Conservation (phyloP, 306 rosid species). For the Sophora flavescens region DNA sequence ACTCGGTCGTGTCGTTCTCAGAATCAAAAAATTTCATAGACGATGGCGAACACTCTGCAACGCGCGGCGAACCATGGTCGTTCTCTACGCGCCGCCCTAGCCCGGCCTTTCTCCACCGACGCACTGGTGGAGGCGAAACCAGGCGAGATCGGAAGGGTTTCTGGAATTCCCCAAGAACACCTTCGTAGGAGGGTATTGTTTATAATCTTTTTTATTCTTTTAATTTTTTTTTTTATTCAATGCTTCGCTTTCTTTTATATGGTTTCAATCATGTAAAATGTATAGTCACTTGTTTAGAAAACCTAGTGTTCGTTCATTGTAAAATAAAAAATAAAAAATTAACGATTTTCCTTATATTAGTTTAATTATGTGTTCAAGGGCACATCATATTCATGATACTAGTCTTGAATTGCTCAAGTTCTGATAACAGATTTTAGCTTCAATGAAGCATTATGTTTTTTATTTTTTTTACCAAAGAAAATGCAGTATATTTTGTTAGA, state of each 20-base stretch:
- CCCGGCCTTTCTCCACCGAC: conserved; percentile 59
- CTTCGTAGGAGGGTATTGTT: conserved; percentile 74
- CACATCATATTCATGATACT: too few species aligned
- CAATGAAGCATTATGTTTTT: too few species aligned
- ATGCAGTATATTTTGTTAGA: too few species aligned
- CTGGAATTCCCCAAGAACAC: conserved; percentile 95
- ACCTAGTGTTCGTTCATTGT: too few species aligned
- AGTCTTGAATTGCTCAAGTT: too few species aligned
- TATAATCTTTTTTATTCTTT: neutral
- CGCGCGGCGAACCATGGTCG: conserved; percentile 65
- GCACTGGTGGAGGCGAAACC: conserved; percentile 74
- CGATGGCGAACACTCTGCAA: conserved; percentile 74
- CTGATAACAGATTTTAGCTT: too few species aligned
- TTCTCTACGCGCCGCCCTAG: conserved; percentile 57
- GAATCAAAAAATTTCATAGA: conserved; percentile 39
- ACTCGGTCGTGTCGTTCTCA: neutral
- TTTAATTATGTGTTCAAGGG: too few species aligned
- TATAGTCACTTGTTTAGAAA: too few species aligned
- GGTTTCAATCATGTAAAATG: neutral
- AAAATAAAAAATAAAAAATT: too few species aligned
- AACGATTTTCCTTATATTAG: too few species aligned
- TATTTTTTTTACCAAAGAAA: too few species aligned
- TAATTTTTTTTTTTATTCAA: neutral
- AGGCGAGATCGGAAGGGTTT: conserved; percentile 91
- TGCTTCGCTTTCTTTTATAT: too few species aligned